Evolutionary conservation across 371 early-diverging fungal genomes (phyloP).

Genomic region (Mucor saturninus): DNA sequence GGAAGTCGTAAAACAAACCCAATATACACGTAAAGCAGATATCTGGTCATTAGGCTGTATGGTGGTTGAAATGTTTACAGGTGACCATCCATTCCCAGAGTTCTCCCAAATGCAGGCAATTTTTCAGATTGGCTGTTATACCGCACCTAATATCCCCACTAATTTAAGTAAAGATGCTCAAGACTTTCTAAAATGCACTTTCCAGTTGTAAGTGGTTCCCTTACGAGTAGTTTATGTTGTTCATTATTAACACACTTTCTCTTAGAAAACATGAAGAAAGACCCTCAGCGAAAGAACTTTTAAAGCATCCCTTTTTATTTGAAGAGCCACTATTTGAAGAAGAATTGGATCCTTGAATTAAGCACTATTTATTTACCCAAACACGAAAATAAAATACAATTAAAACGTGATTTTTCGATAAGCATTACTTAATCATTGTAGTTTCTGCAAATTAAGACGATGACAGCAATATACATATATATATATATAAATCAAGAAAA

Average conservation of each 20-base stretch:
- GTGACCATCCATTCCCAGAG: conserved; percentile 92
- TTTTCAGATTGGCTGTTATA: conserved; percentile 85
- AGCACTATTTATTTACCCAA: too few species aligned
- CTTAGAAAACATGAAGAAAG: conserved; percentile 63
- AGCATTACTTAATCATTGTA: too few species aligned
- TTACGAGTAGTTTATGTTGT: not conserved
- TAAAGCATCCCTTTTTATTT: conserved; percentile 60
- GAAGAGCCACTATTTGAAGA: conserved; percentile 8
- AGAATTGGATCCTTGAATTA: not conserved
- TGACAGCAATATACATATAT: too few species aligned
- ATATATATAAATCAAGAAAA: not conserved
- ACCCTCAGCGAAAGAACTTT: conserved; percentile 62
- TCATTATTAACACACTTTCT: not conserved
- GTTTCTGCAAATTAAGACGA: too few species aligned
- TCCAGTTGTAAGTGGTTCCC: conserved; percentile 62
- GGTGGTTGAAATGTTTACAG: conserved; percentile 95
- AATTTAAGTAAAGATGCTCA: conserved; percentile 72
- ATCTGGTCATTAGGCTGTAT: conserved; percentile 99
- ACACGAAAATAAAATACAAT: too few species aligned
- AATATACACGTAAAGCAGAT: conserved; percentile 96
- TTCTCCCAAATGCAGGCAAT: conserved; percentile 93
- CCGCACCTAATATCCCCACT: conserved; percentile 80
- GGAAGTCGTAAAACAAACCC: conserved; percentile 95
- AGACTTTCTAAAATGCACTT: conserved; percentile 81
- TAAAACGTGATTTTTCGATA: too few species aligned